Evolutionary conservation across 2,329 filamentous ascomycete genomes (phyloP), one percentile per base, ranked within the genome.

Genomic region (Pseudogymnoascus sp.): DNA sequence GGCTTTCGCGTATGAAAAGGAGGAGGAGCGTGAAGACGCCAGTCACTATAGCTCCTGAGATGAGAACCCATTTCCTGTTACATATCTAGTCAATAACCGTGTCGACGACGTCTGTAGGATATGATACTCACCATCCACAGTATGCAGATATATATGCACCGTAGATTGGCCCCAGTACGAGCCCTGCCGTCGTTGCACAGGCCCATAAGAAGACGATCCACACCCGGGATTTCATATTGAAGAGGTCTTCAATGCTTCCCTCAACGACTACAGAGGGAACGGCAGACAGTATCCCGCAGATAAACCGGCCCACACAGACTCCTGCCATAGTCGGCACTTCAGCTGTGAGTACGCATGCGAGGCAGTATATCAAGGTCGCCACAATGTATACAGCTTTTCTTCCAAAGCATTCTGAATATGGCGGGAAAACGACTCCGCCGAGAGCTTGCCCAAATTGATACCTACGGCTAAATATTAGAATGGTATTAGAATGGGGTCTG

Each of bases 181-280:
- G 65, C 0, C 77, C 80, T 5, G 77, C 67, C 1, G 77, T 79
- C 1, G 77, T 74, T 7, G 73, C 73, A 21, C 74, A 70, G 31
- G 76, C 75, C 79, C 79, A 81, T 5, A 75, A 67, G 62, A 77
- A 77, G 7, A 82, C 72, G 12, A 78, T 68, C 78, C 77, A 81
- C 6, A 80, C 75, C 12, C 79, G 73, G n/a, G 71, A 72, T 62
- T 73, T 72, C 1, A 74, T 73, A 63, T 79, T 76, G 71, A 76
- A 81, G 69, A 82, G 75, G 65, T 82, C 79, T 64, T 82, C 79
- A 33, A 81, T 74, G 60, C 76, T 79, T 1, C 80, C 79, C 0
- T 77, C 74, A 7, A 77, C 75, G 5, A 81, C 77, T 21, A 78
- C 77, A 0, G 77, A 75, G 1, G 79, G 79, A 11, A 80, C 75